Conservation (phyloP, 1,139 yeast genomes). For the Fermentozyma sake region DNA sequence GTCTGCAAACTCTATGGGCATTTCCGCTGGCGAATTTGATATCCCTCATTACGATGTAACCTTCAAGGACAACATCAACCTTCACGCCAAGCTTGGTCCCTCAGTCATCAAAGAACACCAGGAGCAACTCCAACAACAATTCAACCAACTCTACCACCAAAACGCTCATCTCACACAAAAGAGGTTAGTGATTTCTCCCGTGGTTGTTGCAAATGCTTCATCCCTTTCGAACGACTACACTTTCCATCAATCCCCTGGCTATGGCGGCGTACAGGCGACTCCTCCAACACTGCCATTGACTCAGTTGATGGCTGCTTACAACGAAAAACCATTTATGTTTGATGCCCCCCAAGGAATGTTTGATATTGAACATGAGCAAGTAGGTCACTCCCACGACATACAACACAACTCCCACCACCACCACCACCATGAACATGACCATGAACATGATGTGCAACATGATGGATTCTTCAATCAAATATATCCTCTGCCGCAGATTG, state of each 20-base stretch:
- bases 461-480: not conserved
- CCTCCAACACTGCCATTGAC: too few relatives aligned
- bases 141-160: constrained; percentile 3
- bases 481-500: not conserved
- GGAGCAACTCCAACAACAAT: constrained; percentile 1
- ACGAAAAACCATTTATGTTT: too few relatives aligned
- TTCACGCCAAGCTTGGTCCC: constrained; percentile 10
- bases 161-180: constrained; percentile 4
- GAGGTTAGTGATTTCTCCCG: constrained; percentile 5
- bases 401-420: not conserved
- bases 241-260: too few relatives aligned
- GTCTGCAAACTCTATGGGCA: not conserved
- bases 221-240: too few relatives aligned
- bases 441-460: not conserved
- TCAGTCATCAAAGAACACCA: not conserved
- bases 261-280: too few relatives aligned
- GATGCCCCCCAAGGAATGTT: too few relatives aligned
- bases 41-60: too few relatives aligned
- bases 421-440: not conserved
- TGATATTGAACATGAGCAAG: not conserved
- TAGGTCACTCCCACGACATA: constrained; percentile 3
- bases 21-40: too few relatives aligned
- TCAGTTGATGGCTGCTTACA: too few relatives aligned
- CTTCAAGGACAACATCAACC: constrained; percentile 11
- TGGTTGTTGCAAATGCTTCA: constrained; percentile 4